Base-by-base conservation (phyloP, 1,284 basidiomycete species). In the Xerocomus nothofagi region DNA sequence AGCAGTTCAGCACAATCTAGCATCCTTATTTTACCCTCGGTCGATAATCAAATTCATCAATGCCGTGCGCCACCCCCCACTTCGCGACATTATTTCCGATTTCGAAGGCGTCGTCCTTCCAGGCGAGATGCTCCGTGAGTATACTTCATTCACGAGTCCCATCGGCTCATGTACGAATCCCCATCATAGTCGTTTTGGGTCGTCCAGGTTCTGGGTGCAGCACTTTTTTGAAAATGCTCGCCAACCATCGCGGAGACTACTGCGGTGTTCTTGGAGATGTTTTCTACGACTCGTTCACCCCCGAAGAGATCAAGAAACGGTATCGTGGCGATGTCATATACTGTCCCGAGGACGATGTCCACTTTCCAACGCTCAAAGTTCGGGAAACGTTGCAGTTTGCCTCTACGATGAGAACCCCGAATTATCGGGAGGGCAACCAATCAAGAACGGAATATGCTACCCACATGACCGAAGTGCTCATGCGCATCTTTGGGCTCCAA, bases 331-430 rank as follows among this genome's bases (percentile, higher is more conserved):
- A 88, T 55, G 78, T 85, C 6, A 75, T 78, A 49, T 88, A 87
- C 62, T 83, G 75, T 51, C 81, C 83, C 0, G 85, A 87, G 62
- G 82, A 84, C 53, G 90, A 92, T 57, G 71, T 86, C 0, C 89
- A 91, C 61, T 88, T 88, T 58, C 82, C 89, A 1, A 82, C 84
- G 4, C 73, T 92, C n/a, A n/a, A n/a, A n/a, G n/a, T n/a, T n/a
- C n/a, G n/a, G n/a, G n/a, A n/a, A n/a, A n/a, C n/a, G n/a, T n/a
- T n/a, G n/a, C n/a, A n/a, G n/a, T n/a, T n/a, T n/a, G n/a, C n/a
- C n/a, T n/a, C n/a, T n/a, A n/a, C n/a, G n/a, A n/a, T n/a, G n/a
- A n/a, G n/a, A n/a, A n/a, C n/a, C n/a, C n/a, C n/a, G n/a, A n/a
- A n/a, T n/a, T n/a, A n/a, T n/a, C n/a, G n/a, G n/a, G n/a, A n/a